Base-by-base conservation (phyloP, 345 rosid genomes). In the Camelina hispida region DNA sequence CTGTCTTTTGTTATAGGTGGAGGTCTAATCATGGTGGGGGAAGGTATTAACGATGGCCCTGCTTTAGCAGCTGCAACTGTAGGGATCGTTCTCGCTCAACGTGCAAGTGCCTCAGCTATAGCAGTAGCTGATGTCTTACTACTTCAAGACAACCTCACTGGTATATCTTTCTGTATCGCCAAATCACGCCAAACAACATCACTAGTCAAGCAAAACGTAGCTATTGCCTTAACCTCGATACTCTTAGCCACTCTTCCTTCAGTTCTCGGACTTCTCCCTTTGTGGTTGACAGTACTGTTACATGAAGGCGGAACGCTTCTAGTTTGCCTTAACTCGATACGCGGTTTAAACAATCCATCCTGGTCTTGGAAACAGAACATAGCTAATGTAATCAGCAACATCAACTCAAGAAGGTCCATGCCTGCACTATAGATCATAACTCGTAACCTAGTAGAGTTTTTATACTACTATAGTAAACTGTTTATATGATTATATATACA, bases 1-100 rank as follows among this genome's bases (percentile, higher is more conserved):
- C 70, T 30, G 4, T 86, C 40, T 23, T 38, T 25, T 13, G 18
- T 20, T 60, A 18, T 38, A 93, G 98, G 96, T 14, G 96, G 97
- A 73, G 98, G 94, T 59, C 75, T 91, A 59, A 84, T 88, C 64
- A 91, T 89, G 97, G 97, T 91, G 2, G 94, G 97, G 50, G 96
- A 93, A 88, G 98, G 98, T 10, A 91, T 91, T 62, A 93, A 93
- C 74, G 96, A 93, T 76, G 98, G 93, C 2, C 98, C 98, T 10
- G 97, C 98, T 35, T 92, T 93, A 16, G 97, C 97, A 71, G 94
- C 96, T 66, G 93, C 97, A 71, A 88, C 94, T 1, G 87, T 89
- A 20, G 96, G 98, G 30, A 88, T 93, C 28, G 97, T 91, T 17
- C 97, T 93, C 68, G 96, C 96, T 61, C 96, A 89, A 52, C 90